Percentiles rank a stretch among this genome's conserved stretches.
Evolutionary conservation across 352 stramenopile genomes (phyloP).

Genomic region (Pythium phragmiticola): DNA sequence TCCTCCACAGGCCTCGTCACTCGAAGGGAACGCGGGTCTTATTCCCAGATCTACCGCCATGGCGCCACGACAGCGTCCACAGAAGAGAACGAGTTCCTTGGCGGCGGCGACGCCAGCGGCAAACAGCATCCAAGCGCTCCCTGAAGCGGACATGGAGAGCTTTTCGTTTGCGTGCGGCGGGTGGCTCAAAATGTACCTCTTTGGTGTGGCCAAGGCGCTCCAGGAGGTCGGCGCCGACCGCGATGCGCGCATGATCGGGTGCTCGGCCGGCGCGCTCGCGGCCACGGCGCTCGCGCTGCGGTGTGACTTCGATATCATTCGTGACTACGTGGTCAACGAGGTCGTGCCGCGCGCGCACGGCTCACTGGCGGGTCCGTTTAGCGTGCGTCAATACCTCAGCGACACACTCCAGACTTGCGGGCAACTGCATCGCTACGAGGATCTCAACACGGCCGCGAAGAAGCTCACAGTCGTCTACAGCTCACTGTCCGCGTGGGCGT

Average conservation of each 20-base stretch:
- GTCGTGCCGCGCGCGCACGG: conserved; percentile 56
- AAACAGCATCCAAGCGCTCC: background rate
- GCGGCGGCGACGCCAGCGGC: conserved; percentile 1
- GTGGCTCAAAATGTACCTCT: conserved; percentile 89
- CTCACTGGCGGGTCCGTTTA: conserved; percentile 53
- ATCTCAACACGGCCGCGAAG: conserved; percentile 44
- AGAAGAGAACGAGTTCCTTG: background rate
- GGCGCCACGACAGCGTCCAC: conserved; percentile 7
- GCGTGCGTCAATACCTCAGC: conserved; percentile 64
- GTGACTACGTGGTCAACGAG: conserved; percentile 51
- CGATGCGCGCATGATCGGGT: conserved; percentile 67
- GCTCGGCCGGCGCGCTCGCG: conserved; percentile 70
- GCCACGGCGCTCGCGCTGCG: conserved; percentile 66
- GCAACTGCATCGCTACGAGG: conserved; percentile 41
- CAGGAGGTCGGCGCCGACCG: conserved; percentile 69
- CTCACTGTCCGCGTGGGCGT: conserved; percentile 68
- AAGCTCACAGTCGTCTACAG: conserved; percentile 70
- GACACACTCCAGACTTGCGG: conserved; percentile 42
- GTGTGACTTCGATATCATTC: conserved; percentile 76
- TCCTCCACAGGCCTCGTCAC: background rate
- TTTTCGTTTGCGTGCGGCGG: conserved; percentile 88
- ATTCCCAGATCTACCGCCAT: conserved; percentile 1
- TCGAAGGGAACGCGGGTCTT: background rate
- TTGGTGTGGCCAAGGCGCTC: conserved; percentile 84
- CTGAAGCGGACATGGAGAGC: conserved; percentile 28